Conservation (phyloP, 2,329 filamentous ascomycete genomes). For the Diaporthe helianthi region DNA sequence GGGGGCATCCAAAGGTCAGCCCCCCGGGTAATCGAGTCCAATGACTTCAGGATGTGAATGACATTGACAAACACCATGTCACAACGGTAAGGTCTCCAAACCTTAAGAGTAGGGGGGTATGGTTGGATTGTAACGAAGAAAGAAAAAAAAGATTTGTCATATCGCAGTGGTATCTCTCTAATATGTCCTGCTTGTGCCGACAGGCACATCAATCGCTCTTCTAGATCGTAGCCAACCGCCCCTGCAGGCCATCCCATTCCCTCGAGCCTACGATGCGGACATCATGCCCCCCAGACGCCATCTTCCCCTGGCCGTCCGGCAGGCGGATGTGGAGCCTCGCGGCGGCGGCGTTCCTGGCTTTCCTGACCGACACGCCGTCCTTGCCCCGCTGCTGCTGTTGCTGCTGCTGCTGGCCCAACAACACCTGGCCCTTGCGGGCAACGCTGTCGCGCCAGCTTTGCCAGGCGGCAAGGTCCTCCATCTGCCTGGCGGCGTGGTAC, state of each 20-base stretch:
- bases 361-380: slow-evolving; percentile 39
- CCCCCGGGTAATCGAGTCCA: no score
- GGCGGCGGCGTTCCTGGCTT: slow-evolving; percentile 44
- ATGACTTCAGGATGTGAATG: no score
- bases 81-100: no score
- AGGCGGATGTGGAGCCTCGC: slow-evolving; percentile 60
- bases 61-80: no score
- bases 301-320: slow-evolving; percentile 54
- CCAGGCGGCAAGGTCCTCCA: slow-evolving; percentile 71
- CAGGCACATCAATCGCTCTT: slow-evolving; percentile 9
- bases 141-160: slow-evolving; percentile 10
- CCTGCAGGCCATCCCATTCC: slow-evolving; percentile 64
- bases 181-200: background rate
- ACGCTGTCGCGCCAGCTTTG: slow-evolving; percentile 63
- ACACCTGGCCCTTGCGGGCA: slow-evolving; percentile 57
- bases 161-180: slow-evolving; percentile 32
- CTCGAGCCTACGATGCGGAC: slow-evolving; percentile 61
- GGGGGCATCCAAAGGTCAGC: no score
- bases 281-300: slow-evolving; percentile 45
- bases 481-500: slow-evolving; percentile 70
- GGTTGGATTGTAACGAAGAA: background rate
- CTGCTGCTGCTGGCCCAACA: slow-evolving; percentile 40
- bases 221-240: slow-evolving; percentile 43
- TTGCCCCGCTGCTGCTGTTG: slow-evolving; percentile 20
- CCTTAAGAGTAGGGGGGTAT: background rate